These are phyloP conservation scores for Ascochyta fabae DNA, from an alignment of 2,329 filamentous ascomycete species.

Conservation along the genomic window DNA sequence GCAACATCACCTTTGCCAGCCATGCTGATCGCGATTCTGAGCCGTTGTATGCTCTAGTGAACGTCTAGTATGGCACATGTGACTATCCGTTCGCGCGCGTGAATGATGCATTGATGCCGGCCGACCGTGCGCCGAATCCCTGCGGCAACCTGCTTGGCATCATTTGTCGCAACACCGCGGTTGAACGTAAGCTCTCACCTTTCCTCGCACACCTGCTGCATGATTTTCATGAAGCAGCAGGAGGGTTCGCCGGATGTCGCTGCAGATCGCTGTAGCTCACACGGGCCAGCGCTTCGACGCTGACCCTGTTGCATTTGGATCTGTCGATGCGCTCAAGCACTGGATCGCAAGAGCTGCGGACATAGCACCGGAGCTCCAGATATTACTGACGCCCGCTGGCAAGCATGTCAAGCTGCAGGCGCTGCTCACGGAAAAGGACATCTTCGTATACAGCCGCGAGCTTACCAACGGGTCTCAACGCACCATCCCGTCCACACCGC, in stretches of 20 bases:
- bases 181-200: conserved; percentile 16
- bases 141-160: conserved; percentile 37
- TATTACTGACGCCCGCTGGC: conserved; percentile 83
- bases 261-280: conserved; percentile 90
- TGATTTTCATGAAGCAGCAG: conserved; percentile 27
- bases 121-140: conserved; percentile 38
- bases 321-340: conserved; percentile 81
- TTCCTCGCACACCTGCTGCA: conserved; percentile 26
- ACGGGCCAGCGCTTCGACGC: conserved; percentile 84
- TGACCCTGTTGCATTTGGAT: conserved; percentile 76
- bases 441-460: conserved; percentile 89
- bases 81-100: conserved; percentile 21
- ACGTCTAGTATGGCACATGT: conserved; percentile 9
- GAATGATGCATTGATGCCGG: conserved; percentile 25
- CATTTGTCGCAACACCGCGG: conserved; percentile 26
- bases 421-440: conserved; percentile 82
- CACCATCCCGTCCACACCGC: conserved; percentile 58
- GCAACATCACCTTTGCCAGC: conserved; percentile 25
- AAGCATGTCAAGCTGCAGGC: conserved; percentile 83
- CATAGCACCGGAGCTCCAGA: conserved; percentile 79
- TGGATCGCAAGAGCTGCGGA: conserved; percentile 79
- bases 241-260: conserved; percentile 70
- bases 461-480: conserved; percentile 53
- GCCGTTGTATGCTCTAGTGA: not conserved
- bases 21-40: conserved; percentile 26